phyloP scores from a whole-genome alignment of 306 rosid species.

The Trifolium dubium region DNA sequence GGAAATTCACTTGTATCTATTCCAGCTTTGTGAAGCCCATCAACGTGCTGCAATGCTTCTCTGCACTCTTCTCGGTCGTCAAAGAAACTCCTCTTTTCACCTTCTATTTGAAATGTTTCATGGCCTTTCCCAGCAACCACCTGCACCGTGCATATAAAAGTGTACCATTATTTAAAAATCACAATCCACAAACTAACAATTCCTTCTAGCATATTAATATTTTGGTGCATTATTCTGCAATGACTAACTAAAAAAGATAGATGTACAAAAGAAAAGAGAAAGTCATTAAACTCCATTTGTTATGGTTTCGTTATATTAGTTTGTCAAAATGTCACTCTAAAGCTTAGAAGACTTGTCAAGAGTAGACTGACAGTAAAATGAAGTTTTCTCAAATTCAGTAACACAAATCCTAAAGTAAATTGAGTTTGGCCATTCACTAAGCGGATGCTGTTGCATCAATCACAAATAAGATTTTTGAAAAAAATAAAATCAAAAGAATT shows the following conservation, averaged over 20 bases:
- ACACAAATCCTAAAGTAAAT: slow-evolving; percentile 28
- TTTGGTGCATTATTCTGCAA: slow-evolving; percentile 15
- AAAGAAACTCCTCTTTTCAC: slow-evolving; percentile 74
- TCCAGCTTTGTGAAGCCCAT: slow-evolving; percentile 97
- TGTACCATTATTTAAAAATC: slow-evolving; percentile 27
- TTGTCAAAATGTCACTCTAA: slow-evolving; percentile 11
- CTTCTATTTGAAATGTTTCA: slow-evolving; percentile 78
- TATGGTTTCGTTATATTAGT: slow-evolving; percentile 2
- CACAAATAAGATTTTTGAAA: background rate
- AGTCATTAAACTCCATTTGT: slow-evolving; percentile 11
- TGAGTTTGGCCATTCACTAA: slow-evolving; percentile 16
- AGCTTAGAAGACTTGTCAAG: slow-evolving; percentile 11
- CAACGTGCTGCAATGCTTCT: slow-evolving; percentile 92
- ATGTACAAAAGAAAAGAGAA: slow-evolving; percentile 12
- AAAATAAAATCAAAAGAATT: slow-evolving; percentile 5
- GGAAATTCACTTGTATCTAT: slow-evolving; percentile 98
- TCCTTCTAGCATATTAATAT: slow-evolving; percentile 12
- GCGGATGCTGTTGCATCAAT: slow-evolving; percentile 1
- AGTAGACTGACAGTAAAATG: slow-evolving; percentile 10
- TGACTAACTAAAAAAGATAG: background rate
- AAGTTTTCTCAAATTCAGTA: slow-evolving; percentile 33
- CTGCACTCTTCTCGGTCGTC: slow-evolving; percentile 97
- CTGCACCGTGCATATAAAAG: slow-evolving; percentile 51
- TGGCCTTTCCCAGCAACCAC: slow-evolving; percentile 98
- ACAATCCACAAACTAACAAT: slow-evolving; percentile 26